Evolutionary conservation across 345 rosid species (phyloP).

Genomic region (Citropsis articulata): DNA sequence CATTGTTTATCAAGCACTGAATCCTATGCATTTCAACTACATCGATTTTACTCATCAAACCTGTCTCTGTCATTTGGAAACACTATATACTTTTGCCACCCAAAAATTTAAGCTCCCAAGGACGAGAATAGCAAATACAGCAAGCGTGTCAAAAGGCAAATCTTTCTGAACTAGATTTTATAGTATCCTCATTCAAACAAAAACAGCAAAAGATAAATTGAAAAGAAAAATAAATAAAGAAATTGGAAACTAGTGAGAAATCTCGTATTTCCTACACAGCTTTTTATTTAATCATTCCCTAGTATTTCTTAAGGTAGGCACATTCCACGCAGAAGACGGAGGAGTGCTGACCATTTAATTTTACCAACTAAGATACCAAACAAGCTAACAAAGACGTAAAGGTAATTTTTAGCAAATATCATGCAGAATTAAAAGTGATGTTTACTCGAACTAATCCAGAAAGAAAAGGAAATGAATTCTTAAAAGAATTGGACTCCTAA

Average conservation of each 20-base stretch:
- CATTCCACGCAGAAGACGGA: background rate
- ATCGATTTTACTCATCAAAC: background rate
- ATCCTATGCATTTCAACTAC: background rate
- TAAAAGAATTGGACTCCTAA: background rate
- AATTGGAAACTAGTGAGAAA: background rate
- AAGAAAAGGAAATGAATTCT: background rate
- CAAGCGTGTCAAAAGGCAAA: background rate
- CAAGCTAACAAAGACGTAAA: background rate
- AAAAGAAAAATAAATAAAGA: background rate
- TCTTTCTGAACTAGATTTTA: background rate
- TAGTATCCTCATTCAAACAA: background rate
- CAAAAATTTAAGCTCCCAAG: background rate
- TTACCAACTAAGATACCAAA: background rate
- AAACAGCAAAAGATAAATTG: too few species aligned
- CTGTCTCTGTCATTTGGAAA: too few species aligned
- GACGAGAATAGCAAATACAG: background rate
- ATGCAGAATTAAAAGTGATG: background rate
- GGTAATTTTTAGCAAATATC: background rate
- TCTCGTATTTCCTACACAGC: too few species aligned
- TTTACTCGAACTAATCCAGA: background rate
- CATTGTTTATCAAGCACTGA: background rate
- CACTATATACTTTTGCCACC: background rate
- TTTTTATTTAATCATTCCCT: background rate
- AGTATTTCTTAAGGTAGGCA: background rate
- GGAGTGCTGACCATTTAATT: background rate